Conservation (phyloP, 176 grass and related monocot species). For the Oryza australiensis region DNA sequence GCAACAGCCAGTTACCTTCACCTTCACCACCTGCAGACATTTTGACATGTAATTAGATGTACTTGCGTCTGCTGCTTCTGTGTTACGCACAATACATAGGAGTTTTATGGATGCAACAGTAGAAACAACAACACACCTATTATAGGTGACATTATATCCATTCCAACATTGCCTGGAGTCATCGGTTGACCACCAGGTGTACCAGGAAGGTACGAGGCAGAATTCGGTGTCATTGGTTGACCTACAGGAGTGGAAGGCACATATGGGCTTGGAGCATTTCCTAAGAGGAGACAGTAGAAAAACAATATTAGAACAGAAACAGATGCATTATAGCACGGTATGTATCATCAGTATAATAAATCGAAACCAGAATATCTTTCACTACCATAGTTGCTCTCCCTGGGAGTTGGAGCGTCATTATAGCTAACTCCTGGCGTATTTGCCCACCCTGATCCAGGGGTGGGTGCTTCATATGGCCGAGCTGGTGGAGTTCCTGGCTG, state of each 20-base stretch:
- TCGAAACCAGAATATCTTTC: constrained; percentile 18
- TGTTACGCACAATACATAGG: background rate
- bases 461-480: constrained; percentile 94
- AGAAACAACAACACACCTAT: constrained; percentile 49
- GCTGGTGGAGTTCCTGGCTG: constrained; percentile 91
- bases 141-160: constrained; percentile 96
- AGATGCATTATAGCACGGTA: background rate
- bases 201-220: constrained; percentile 88
- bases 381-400: constrained; percentile 88
- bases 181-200: constrained; percentile 97
- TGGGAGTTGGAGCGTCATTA: constrained; percentile 82
- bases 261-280: constrained; percentile 92
- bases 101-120: constrained; percentile 1
- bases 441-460: constrained; percentile 97
- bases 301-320: constrained; percentile 19
- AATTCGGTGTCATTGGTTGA: constrained; percentile 95
- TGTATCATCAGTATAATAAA: constrained; percentile 5
- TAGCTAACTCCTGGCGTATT: constrained; percentile 92
- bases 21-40: constrained; percentile 73
- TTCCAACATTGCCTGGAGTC: constrained; percentile 96
- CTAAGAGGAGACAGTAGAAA: constrained; percentile 40
- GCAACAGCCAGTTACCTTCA: constrained; percentile 63
- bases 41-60: constrained; percentile 17
- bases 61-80: background rate
- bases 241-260: constrained; percentile 89